phyloP scores from a whole-genome alignment of 108 stramenopile species.

The Nitzschia putrida region DNA sequence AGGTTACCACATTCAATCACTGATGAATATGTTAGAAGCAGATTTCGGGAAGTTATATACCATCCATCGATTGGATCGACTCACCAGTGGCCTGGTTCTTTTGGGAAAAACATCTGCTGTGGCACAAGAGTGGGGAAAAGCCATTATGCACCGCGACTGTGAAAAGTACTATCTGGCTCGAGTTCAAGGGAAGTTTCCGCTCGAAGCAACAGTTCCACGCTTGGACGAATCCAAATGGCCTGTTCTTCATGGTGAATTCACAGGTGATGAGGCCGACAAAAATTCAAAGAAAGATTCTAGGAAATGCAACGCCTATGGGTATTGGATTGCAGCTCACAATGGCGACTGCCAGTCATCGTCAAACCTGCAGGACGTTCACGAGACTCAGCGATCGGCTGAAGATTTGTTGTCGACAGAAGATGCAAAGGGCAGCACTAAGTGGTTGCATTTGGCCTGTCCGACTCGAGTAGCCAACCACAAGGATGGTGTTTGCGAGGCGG shows the following conservation, averaged over 20 bases:
- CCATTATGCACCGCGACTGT: slow-evolving; percentile 67
- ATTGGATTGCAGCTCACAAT: slow-evolving; percentile 49
- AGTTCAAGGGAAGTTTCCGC: slow-evolving; percentile 71
- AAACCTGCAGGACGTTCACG: slow-evolving; percentile 12
- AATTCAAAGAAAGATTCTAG: background rate
- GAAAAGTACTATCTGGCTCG: slow-evolving; percentile 76
- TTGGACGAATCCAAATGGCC: no score
- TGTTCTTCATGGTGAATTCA: slow-evolving; percentile 37
- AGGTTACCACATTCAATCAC: slow-evolving; percentile 82
- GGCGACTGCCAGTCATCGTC: slow-evolving; percentile 20
- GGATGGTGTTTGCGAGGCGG: slow-evolving; percentile 79
- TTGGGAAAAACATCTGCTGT: slow-evolving; percentile 63
- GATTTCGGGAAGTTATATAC: slow-evolving; percentile 61
- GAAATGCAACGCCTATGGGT: slow-evolving; percentile 44
- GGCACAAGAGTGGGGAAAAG: slow-evolving; percentile 65
- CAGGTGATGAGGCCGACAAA: background rate
- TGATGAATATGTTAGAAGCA: slow-evolving; percentile 66
- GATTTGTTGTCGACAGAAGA: slow-evolving; percentile 22
- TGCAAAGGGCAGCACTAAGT: slow-evolving; percentile 13
- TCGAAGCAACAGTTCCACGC: background rate
- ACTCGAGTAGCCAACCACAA: slow-evolving; percentile 70
- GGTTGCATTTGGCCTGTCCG: slow-evolving; percentile 79
- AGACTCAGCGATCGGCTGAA: slow-evolving; percentile 7
- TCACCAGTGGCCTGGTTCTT: slow-evolving; percentile 77
- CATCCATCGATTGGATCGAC: slow-evolving; percentile 77